phyloP scores from a whole-genome alignment of 2,329 filamentous ascomycete species.

The Thelonectria discophora region DNA sequence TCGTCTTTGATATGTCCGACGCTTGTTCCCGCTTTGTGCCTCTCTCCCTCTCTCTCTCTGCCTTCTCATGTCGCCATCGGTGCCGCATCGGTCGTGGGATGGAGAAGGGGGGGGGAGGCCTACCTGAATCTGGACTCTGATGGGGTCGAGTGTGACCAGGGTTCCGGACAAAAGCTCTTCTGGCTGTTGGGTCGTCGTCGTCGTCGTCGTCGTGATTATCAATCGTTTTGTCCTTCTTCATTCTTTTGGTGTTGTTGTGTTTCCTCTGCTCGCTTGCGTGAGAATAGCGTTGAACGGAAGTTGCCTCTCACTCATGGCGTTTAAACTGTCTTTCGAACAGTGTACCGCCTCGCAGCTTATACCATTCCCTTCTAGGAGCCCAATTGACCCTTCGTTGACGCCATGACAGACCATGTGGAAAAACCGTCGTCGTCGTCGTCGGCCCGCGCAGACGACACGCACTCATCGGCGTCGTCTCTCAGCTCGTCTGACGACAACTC shows the following conservation, averaged over 20 bases:
- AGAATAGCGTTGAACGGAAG: too few relatives aligned
- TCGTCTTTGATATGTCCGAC: constrained; percentile 14
- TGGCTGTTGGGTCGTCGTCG: not conserved
- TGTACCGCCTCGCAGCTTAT: too few relatives aligned
- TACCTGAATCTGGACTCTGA: not conserved
- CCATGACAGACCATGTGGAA: constrained; percentile 37
- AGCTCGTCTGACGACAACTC: constrained; percentile 24
- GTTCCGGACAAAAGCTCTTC: not conserved
- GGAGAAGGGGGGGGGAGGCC: not conserved
- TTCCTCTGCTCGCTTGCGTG: too few relatives aligned
- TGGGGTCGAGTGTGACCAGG: not conserved
- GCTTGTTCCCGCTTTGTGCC: constrained; percentile 18
- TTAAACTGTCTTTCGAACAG: not conserved
- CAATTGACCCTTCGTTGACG: not conserved
- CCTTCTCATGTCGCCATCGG: constrained; percentile 26
- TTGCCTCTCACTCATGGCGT: not conserved
- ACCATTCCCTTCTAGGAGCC: too few relatives aligned
- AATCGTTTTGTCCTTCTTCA: not conserved
- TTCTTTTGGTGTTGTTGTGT: not conserved
- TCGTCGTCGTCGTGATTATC: not conserved
- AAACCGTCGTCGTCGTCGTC: constrained; percentile 28
- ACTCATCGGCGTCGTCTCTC: constrained; percentile 24
- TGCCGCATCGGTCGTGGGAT: constrained; percentile 34
- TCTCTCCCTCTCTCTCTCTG: not conserved
- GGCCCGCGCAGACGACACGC: constrained; percentile 28